Base-by-base conservation (phyloP, 768 basidiomycete genomes). In the Kwoniella sp. region DNA sequence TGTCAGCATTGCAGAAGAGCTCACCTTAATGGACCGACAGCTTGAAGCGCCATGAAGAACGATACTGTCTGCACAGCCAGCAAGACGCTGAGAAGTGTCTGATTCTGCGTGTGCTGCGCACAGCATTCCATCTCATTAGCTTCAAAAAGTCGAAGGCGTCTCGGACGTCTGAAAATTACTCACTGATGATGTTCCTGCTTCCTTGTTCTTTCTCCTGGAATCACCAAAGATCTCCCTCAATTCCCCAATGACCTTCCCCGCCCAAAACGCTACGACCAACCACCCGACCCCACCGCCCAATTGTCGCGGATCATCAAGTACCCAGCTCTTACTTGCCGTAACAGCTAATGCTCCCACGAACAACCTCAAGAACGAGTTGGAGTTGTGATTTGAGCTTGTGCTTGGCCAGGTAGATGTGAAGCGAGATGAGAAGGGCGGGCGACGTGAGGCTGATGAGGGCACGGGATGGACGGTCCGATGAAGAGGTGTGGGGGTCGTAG, bases 321-420 rank as follows among this genome's bases (percentile, higher is more conserved):
- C 66, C 68, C 65, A 71, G n/a, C 50, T 64, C 50, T 64, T 68
- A 8, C 57, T 53, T 2, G 65, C 64, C 1, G 73, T 57, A 17
- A 71, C 46, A 30, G 73, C 73, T n/a, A 71, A 57, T 4, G 70
- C 70, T 4, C 61, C 69, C 15, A 70, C 48, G 12, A 73, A 63
- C 2, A 70, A 30, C 13, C 67, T 56, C 7, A 68, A 36, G n/a
- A 55, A 58, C 15, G 63, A 60, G 21, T 60, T 68, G 9, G 67
- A 27, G 17, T 9, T 44, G 27, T 48, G 40, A 50, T n/a, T 24
- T 25, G 29, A 19, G 22, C 13, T 33, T 33, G 33, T 13, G 33
- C 33, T 33, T 13, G 33, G 5, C 33, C 33, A 33, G 33, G 13
- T 17, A 19, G 51, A 44, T 21, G 51, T 22, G 24, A 36, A 47